These are phyloP conservation scores for Alternaria incomplexa DNA, from an alignment of 2,329 filamentous ascomycete genomes.

Conservation along the genomic window DNA sequence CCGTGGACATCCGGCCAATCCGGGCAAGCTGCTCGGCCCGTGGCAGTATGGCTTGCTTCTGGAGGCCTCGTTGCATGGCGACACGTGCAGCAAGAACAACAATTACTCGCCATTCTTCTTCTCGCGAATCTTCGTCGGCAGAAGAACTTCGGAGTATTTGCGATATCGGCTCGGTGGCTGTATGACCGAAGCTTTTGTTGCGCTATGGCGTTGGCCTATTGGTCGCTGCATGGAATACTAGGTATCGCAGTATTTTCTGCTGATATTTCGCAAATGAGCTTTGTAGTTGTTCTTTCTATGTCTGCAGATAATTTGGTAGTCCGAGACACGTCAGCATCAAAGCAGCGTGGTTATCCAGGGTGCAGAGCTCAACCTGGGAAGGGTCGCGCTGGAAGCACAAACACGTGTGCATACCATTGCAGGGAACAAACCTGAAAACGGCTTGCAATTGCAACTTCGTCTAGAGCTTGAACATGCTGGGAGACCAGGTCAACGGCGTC, in stretches of 20 bases:
- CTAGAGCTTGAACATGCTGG: neutral
- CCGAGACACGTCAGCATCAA: neutral
- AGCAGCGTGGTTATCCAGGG: neutral
- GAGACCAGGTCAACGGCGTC: neutral
- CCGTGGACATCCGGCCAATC: constrained; percentile 28
- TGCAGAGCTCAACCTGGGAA: neutral
- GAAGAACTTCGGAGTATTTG: neutral
- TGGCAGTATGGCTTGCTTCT: constrained; percentile 6
- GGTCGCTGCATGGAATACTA: neutral
- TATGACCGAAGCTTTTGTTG: neutral
- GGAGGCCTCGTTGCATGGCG: neutral
- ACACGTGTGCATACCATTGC: neutral
- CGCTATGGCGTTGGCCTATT: neutral
- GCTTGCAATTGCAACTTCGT: neutral
- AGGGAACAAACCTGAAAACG: neutral
- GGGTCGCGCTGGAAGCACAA: neutral
- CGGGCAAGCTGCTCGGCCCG: constrained; percentile 10
- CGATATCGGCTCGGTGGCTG: neutral
- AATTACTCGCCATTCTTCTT: neutral
- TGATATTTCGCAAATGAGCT: neutral
- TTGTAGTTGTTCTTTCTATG: neutral
- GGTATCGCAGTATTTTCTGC: neutral
- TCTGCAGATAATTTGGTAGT: neutral
- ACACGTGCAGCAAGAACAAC: neutral
- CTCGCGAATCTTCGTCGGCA: neutral